Percentiles rank a stretch among this genome's conserved stretches.
Conservation (phyloP, 768 basidiomycete species). For the Mycena indigotica region DNA sequence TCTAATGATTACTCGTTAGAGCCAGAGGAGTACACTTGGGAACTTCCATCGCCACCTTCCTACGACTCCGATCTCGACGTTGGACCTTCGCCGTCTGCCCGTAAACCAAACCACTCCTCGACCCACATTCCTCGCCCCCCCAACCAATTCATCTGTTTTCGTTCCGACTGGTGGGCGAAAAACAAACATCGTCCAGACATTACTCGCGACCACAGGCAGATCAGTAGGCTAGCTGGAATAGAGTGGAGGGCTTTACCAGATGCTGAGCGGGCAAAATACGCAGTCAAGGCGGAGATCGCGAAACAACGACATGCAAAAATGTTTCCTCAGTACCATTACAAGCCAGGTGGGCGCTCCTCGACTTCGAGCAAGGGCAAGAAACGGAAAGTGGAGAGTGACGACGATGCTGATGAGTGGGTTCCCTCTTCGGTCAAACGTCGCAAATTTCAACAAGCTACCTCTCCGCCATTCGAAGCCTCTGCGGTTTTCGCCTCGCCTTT, state of each 20-base stretch:
- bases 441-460: not conserved
- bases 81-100: conserved; percentile 3
- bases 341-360: conserved; percentile 37
- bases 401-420: conserved; percentile 40
- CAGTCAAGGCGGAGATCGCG: conserved; percentile 41
- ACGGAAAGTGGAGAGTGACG: conserved; percentile 37
- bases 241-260: conserved; percentile 58
- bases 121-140: conserved; percentile 67
- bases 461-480: not conserved
- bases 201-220: conserved; percentile 66
- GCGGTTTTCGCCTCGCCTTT: not conserved
- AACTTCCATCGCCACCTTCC: not conserved
- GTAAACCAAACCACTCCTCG: conserved; percentile 11
- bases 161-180: conserved; percentile 61
- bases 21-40: not conserved
- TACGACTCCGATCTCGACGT: not conserved
- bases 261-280: conserved; percentile 45
- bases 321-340: conserved; percentile 60
- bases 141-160: conserved; percentile 78
- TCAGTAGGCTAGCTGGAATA: conserved; percentile 64
- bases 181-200: conserved; percentile 43
- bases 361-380: conserved; percentile 29
- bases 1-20: not conserved
- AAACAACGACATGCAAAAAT: conserved; percentile 33
- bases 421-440: conserved; percentile 10